These are phyloP conservation scores for Penicillium decumbens DNA, from an alignment of 2,329 filamentous ascomycete species.

Conservation along the genomic window DNA sequence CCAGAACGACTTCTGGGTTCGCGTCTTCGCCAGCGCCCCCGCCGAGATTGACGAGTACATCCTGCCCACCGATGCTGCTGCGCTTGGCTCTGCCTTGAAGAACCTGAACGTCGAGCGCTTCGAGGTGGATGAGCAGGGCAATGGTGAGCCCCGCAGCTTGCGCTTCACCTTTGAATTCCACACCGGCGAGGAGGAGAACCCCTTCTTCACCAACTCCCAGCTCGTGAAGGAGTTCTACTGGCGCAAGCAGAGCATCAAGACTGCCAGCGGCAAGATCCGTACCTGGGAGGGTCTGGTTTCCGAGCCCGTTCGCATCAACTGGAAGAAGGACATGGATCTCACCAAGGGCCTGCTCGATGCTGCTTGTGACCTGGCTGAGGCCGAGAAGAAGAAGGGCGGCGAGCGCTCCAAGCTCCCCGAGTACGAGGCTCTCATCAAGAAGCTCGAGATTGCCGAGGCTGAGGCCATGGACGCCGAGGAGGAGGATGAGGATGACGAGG, in stretches of 20 bases:
- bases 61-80: constrained; percentile 65
- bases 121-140: constrained; percentile 58
- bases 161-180: constrained; percentile 72
- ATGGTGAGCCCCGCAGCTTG: constrained; percentile 76
- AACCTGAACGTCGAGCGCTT: constrained; percentile 72
- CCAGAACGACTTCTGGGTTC: constrained; percentile 75
- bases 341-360: constrained; percentile 74
- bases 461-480: constrained; percentile 30
- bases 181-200: constrained; percentile 56
- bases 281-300: constrained; percentile 73
- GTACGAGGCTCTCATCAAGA: constrained; percentile 52
- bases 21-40: constrained; percentile 83
- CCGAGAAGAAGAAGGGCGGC: constrained; percentile 49
- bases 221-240: constrained; percentile 92
- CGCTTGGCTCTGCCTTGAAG: constrained; percentile 65
- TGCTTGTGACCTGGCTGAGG: constrained; percentile 64
- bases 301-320: constrained; percentile 81
- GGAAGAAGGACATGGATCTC: constrained; percentile 81
- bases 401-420: constrained; percentile 50
- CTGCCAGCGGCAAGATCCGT: constrained; percentile 44
- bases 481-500: constrained; percentile 34
- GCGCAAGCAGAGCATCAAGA: constrained; percentile 55
- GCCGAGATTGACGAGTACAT: constrained; percentile 84
- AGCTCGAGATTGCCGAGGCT: constrained; percentile 34
- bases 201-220: constrained; percentile 70